phyloP scores from a whole-genome alignment of 2,329 filamentous ascomycete genomes.

The Sporothrix sp. region DNA sequence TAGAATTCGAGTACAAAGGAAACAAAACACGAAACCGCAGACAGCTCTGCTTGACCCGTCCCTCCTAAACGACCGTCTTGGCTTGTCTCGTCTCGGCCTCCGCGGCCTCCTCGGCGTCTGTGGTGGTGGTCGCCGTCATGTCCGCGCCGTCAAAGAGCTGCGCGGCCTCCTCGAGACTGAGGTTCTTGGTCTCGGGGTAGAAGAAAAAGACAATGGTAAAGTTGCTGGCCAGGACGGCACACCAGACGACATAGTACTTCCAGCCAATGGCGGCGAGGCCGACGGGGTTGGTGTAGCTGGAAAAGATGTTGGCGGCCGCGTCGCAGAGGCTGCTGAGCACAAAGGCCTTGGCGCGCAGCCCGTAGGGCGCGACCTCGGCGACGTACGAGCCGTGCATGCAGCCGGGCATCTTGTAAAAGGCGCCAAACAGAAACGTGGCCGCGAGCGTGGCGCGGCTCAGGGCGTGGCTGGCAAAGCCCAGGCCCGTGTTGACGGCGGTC shows the following conservation, averaged over 20 bases:
- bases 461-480: constrained; percentile 11
- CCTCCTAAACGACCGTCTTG: too few relatives aligned
- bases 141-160: constrained; percentile 35
- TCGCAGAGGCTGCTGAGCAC: constrained; percentile 11
- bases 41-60: too few relatives aligned
- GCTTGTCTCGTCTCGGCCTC: constrained; percentile 36
- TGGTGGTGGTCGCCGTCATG: background rate
- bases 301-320: constrained; percentile 15
- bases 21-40: background rate
- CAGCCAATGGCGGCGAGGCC: constrained; percentile 17
- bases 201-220: constrained; percentile 22
- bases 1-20: background rate
- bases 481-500: constrained; percentile 15
- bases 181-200: constrained; percentile 16
- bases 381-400: constrained; percentile 22
- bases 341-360: constrained; percentile 16
- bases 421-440: constrained; percentile 11
- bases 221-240: constrained; percentile 13
- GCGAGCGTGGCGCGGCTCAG: constrained; percentile 11
- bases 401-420: constrained; percentile 30
- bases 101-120: background rate
- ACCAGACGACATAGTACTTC: constrained; percentile 19
- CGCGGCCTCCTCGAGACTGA: constrained; percentile 30
- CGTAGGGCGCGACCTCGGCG: constrained; percentile 14
- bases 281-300: constrained; percentile 16